Percentiles rank a stretch among this genome's conserved stretches.
These are phyloP conservation scores for Penicillium paneum DNA, from an alignment of 2,329 filamentous ascomycete genomes.

Conservation along the genomic window DNA sequence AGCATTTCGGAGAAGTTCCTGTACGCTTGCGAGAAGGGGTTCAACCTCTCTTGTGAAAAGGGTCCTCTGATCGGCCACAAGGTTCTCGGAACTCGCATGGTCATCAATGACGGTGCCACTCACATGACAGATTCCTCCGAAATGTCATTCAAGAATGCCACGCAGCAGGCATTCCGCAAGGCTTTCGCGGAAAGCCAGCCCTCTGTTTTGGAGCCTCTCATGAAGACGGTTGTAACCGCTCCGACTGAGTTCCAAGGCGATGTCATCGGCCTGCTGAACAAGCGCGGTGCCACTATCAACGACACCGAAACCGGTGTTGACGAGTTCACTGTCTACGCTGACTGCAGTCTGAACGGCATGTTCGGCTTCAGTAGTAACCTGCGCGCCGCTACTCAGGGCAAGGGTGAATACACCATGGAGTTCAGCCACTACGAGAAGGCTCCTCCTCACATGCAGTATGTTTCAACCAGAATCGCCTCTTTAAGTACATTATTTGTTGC, in stretches of 20 bases:
- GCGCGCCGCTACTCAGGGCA: conserved; percentile 90
- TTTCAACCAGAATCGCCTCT: conserved; percentile 24
- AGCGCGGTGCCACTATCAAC: conserved; percentile 89
- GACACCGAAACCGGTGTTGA: conserved; percentile 92
- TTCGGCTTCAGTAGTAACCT: conserved; percentile 94
- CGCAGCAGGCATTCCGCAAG: conserved; percentile 94
- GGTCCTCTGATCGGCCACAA: conserved; percentile 90
- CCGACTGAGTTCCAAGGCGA: conserved; percentile 97
- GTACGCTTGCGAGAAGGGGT: conserved; percentile 91
- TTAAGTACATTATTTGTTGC: background rate
- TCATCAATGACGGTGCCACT: conserved; percentile 92
- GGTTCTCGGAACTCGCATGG: conserved; percentile 85
- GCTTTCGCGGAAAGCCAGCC: conserved; percentile 79
- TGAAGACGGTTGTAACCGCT: conserved; percentile 97
- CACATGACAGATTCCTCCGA: conserved; percentile 98
- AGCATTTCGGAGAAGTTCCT: conserved; percentile 94
- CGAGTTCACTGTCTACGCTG: conserved; percentile 87
- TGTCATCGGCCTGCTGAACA: conserved; percentile 92
- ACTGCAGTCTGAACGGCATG: conserved; percentile 95
- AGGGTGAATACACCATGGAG: conserved; percentile 98
- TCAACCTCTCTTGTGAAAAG: conserved; percentile 75
- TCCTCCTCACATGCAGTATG: conserved; percentile 82
- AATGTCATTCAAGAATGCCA: conserved; percentile 90
- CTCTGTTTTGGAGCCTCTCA: conserved; percentile 86
- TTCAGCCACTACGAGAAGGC: conserved; percentile 93